Evolutionary conservation across 495 filamentous ascomycete genomes (phyloP), one percentile per base, ranked within the genome.

Genomic region (Hypoxylon trugodes): DNA sequence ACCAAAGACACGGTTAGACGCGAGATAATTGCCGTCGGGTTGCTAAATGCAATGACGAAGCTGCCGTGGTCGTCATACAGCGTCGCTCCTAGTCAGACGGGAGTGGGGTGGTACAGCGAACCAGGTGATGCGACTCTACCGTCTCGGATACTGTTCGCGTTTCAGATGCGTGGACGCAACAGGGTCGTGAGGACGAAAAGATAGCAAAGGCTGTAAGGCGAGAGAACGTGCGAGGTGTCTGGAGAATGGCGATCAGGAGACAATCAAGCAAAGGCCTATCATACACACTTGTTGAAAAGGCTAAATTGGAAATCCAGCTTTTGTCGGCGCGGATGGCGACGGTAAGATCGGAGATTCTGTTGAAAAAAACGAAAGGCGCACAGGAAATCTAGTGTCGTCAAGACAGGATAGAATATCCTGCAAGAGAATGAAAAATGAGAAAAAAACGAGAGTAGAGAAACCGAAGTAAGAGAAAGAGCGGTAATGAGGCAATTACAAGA

Each of bases 161-260:
- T 73, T 73, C 70, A 73, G 65, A 61, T 67, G 47, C 45, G 65
- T 33, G 42, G 50, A 59, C 47, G 51, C 35, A 37, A 68, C 70
- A 72, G 50, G 50, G 45, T 60, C 55, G 40, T 19, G 18, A 43
- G 46, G 36, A 43, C 54, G 30, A 46, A 22, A 59, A 51, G 33
- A 51, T 36, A 24, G 41, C 55, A 61, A 52, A 55, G 8, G 32
- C 30, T 38, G 46, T 38, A 54, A 56, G 36, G 50, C 19, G 43
- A 28, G 19, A 65, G 37, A 41, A 21, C 46, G 47, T 55, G 48
- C 55, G 45, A 46, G 60, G 58, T 63, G 71, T 73, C 73, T 71
- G 61, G 71, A 69, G 53, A 65, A 42, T 25, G 74, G 56, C 58
- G 75, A 79, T 74, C 76, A 74, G 69, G 73, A 74, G 72, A 69